Base-by-base conservation (phyloP, 2,329 filamentous ascomycete genomes). In the Plenodomus tracheiphilus region DNA sequence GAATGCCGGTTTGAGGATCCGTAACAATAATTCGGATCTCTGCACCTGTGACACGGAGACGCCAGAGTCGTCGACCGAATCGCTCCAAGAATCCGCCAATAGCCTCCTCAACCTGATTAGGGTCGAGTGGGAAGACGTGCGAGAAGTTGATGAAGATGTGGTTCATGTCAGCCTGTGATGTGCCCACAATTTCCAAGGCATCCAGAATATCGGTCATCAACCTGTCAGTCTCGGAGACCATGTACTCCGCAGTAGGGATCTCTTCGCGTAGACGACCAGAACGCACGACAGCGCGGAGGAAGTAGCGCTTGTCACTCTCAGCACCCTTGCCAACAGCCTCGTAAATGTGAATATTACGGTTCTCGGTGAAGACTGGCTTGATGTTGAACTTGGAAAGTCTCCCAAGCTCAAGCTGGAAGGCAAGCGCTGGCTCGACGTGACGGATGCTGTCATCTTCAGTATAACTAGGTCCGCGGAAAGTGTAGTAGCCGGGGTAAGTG, bases 71-170 rank as follows among this genome's bases (percentile, higher is more conserved):
- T 61, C 91, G 88, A 61, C 94, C 94, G 67, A 97, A 99, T 56
- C 94, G 90, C 68, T 97, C 94, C 61, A 99, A 80, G 85, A 99
- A 99, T 47, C 92, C 92, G 68, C 88, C 91, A 19, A 99, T 85
- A 22, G 91, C 93, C 74, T 95, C 85, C 77, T 97, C 91, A 15
- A 99, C 91, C 77, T 97, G 91, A 51, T 85, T 79, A 3, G 94
- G 92, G 67, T 91, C 82, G 41, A 99, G 85, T 71, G 91, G 90
- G 85, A 99, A 97, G 50, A 97, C 89, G 9, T 92, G 91, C 0
- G 91, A 94, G 79, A 99, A 99, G 83, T 99, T 97, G 82, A 99
- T 94, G 81, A 99, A 99, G 82, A 99, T 94, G 79, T 99, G 94
- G 81, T 99, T 99, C 70, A 99, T 83, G 81, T 99, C 94, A 43